phyloP scores from a whole-genome alignment of 2,329 filamentous ascomycete species.

The Alternaria triticimaculans region DNA sequence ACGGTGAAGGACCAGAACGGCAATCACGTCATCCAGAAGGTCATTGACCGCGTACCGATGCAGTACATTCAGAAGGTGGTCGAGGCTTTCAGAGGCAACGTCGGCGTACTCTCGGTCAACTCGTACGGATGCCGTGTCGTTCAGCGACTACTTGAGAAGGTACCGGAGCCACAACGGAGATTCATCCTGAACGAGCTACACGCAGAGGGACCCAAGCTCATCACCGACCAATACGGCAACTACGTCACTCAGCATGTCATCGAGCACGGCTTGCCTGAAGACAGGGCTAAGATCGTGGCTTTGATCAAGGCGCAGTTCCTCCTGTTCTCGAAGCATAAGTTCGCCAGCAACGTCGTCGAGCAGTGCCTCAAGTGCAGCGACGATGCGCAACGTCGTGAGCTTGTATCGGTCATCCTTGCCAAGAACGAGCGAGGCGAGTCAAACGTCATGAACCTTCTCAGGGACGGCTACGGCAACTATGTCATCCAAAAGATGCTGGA shows the following conservation, averaged over 20 bases:
- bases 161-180: slow-evolving; percentile 72
- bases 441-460: slow-evolving; percentile 79
- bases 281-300: slow-evolving; percentile 74
- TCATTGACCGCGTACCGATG: slow-evolving; percentile 80
- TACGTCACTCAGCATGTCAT: slow-evolving; percentile 96
- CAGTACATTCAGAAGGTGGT: slow-evolving; percentile 86
- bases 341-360: slow-evolving; percentile 96
- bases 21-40: slow-evolving; percentile 96
- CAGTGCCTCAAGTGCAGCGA: slow-evolving; percentile 81
- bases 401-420: slow-evolving; percentile 60
- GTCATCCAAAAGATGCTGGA: slow-evolving; percentile 88
- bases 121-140: slow-evolving; percentile 91
- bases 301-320: slow-evolving; percentile 76
- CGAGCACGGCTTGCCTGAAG: slow-evolving; percentile 73
- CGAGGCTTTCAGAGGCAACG: slow-evolving; percentile 76
- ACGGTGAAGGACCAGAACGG: slow-evolving; percentile 89
- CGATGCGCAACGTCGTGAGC: slow-evolving; percentile 70
- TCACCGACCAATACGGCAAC: slow-evolving; percentile 90
- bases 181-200: slow-evolving; percentile 82
- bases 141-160: slow-evolving; percentile 87
- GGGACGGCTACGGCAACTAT: slow-evolving; percentile 93
- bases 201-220: slow-evolving; percentile 71
- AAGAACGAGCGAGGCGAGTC: slow-evolving; percentile 69
- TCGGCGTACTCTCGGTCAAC: slow-evolving; percentile 77
- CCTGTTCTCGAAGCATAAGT: slow-evolving; percentile 88